phyloP scores from a whole-genome alignment of 176 grass and related monocot genomes.

The Phoenix dactylifera region DNA sequence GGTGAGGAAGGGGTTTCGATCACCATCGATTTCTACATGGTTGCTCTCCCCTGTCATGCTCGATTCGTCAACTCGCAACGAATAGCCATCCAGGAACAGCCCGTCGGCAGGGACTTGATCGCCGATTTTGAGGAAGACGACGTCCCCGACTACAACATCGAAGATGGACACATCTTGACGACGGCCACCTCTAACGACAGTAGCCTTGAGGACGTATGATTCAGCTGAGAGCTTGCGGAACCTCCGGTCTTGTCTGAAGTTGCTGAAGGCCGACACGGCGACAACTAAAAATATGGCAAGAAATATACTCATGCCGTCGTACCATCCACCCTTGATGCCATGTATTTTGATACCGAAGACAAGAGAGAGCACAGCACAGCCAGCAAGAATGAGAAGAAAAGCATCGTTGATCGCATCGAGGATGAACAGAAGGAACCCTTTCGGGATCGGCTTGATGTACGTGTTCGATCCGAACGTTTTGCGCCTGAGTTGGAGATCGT shows the following conservation, averaged over 20 bases:
- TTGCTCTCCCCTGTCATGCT: conserved; percentile 87
- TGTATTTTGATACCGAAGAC: conserved; percentile 17
- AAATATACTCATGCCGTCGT: conserved; percentile 11
- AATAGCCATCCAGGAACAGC: conserved; percentile 8
- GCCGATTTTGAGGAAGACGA: conserved; percentile 8
- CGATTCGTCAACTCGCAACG: conserved; percentile 57
- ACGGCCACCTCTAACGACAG: neutral
- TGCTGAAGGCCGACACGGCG: conserved; percentile 9
- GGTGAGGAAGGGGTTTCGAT: conserved; percentile 43
- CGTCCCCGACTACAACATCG: conserved; percentile 9
- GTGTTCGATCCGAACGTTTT: conserved; percentile 3
- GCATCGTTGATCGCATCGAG: conserved; percentile 10
- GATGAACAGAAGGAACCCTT: conserved; percentile 7
- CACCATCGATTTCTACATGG: conserved; percentile 30
- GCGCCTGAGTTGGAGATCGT: neutral
- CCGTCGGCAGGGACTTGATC: conserved; percentile 12
- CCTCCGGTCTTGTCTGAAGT: conserved; percentile 1
- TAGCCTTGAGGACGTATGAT: conserved; percentile 4
- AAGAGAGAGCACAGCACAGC: conserved; percentile 10
- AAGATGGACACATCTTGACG: neutral
- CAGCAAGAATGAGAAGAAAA: conserved; percentile 9
- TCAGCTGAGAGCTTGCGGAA: conserved; percentile 4
- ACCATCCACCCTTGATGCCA: conserved; percentile 15
- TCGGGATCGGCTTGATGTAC: neutral
- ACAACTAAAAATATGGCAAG: conserved; percentile 7